Evolutionary conservation across 2,329 filamentous ascomycete species (phyloP).

Genomic region (Alternaria solani): DNA sequence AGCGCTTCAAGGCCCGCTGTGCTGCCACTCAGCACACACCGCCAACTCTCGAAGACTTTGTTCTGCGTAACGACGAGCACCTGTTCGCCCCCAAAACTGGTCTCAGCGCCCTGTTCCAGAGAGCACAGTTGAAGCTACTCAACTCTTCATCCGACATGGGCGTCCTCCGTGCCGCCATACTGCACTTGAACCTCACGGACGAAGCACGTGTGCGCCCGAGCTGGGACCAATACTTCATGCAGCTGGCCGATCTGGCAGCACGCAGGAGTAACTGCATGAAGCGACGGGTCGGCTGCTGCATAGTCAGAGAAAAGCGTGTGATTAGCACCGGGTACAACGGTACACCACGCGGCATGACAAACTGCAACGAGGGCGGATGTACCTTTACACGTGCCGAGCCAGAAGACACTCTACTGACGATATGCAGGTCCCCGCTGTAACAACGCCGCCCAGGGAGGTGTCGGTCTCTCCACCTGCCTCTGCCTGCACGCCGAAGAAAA

Average conservation of each 20-base stretch:
- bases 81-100: slow-evolving; percentile 73
- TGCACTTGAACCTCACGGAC: slow-evolving; percentile 77
- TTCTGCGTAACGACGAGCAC: slow-evolving; percentile 73
- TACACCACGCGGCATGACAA: slow-evolving; percentile 85
- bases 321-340: slow-evolving; percentile 98
- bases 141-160: slow-evolving; percentile 80
- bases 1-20: slow-evolving; percentile 73
- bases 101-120: slow-evolving; percentile 78
- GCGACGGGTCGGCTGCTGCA: slow-evolving; percentile 89
- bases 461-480: slow-evolving; percentile 82
- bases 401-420: slow-evolving; percentile 1
- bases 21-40: slow-evolving; percentile 57
- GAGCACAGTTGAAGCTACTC: slow-evolving; percentile 83
- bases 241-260: slow-evolving; percentile 88
- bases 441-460: slow-evolving; percentile 72
- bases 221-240: slow-evolving; percentile 99
- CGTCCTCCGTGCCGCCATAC: slow-evolving; percentile 75
- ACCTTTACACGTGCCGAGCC: slow-evolving; percentile 24
- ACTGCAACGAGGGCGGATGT: slow-evolving; percentile 94
- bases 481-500: slow-evolving; percentile 99
- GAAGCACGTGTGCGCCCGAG: slow-evolving; percentile 81
- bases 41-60: slow-evolving; percentile 66
- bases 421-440: slow-evolving; percentile 75
- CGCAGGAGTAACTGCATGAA: slow-evolving; percentile 98
- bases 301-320: slow-evolving; percentile 85